These are phyloP conservation scores for Citeromyces nyonsensis DNA, from an alignment of 805 yeast genomes.

Conservation along the genomic window DNA sequence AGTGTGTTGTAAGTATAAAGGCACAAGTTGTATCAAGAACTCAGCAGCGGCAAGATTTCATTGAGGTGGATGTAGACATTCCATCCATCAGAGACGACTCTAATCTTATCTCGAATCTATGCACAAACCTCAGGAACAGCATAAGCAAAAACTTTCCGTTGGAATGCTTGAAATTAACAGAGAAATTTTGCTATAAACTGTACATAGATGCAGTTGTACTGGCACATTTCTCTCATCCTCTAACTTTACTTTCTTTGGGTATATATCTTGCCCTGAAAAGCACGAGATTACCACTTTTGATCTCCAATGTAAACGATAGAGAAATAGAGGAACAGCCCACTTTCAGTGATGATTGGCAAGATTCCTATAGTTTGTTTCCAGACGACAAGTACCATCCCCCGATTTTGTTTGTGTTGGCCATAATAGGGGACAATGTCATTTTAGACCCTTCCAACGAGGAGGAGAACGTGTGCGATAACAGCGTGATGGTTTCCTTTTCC, in stretches of 20 bases:
- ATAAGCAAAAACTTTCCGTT: slow-evolving; percentile 36
- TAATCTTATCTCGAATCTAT: slow-evolving; percentile 44
- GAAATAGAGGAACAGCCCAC: slow-evolving; percentile 81
- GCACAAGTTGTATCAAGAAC: slow-evolving; percentile 47
- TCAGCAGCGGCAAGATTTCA: slow-evolving; percentile 25
- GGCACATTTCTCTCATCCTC: slow-evolving; percentile 29
- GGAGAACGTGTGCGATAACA: slow-evolving; percentile 78
- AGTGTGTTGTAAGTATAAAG: slow-evolving; percentile 84
- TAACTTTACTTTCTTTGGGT: slow-evolving; percentile 63
- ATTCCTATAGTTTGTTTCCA: slow-evolving; percentile 28
- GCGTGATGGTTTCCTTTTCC: slow-evolving; percentile 60
- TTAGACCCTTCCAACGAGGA: slow-evolving; percentile 86
- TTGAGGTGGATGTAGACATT: slow-evolving; percentile 72
- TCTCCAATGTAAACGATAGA: slow-evolving; percentile 48
- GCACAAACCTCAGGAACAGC: slow-evolving; percentile 42
- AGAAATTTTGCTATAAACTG: slow-evolving; percentile 61
- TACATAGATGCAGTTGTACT: slow-evolving; percentile 70
- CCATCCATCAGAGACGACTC: slow-evolving; percentile 74
- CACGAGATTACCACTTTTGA: slow-evolving; percentile 58
- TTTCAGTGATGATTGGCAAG: slow-evolving; percentile 79
- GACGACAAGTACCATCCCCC: slow-evolving; percentile 36
- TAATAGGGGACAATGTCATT: slow-evolving; percentile 51
- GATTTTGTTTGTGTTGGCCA: slow-evolving; percentile 58
- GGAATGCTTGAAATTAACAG: slow-evolving; percentile 42
- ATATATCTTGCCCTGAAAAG: slow-evolving; percentile 69